A percentile compares a stretch with the other conserved stretches of the same genome.
Evolutionary conservation across 345 rosid species (phyloP).

Genomic region (Laguncularia racemosa): DNA sequence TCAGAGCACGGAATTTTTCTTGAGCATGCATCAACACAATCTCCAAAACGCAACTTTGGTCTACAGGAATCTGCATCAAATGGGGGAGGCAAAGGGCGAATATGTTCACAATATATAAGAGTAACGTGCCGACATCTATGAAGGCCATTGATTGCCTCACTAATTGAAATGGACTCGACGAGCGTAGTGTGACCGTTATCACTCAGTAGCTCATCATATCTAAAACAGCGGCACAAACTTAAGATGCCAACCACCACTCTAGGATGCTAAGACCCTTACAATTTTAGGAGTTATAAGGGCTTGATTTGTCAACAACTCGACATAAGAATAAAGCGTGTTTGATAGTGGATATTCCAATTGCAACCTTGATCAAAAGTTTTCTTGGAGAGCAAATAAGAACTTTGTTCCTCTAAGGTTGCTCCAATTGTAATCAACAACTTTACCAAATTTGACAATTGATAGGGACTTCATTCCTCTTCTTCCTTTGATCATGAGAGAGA

Average conservation of each 20-base stretch:
- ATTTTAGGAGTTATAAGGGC: too few species aligned
- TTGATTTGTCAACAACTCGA: too few species aligned
- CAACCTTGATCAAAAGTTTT: too few species aligned
- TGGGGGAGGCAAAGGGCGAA: conserved; percentile 22
- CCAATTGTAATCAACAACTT: too few species aligned
- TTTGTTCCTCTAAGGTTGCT: too few species aligned
- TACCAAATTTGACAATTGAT: too few species aligned
- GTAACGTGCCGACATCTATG: conserved; percentile 25
- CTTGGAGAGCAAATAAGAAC: too few species aligned
- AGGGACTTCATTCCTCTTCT: too few species aligned
- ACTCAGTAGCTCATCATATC: conserved; percentile 29
- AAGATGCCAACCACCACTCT: conserved; percentile 31
- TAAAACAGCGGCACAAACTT: conserved; percentile 18
- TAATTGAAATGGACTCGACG: conserved; percentile 24
- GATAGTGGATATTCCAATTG: too few species aligned
- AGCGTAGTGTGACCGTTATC: conserved; percentile 23
- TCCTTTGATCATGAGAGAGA: too few species aligned
- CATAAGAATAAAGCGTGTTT: too few species aligned
- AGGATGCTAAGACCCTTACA: conserved; percentile 34
- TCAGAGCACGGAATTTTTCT: too few species aligned
- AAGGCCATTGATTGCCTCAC: conserved; percentile 31
- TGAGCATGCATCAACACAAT: conserved; percentile 37
- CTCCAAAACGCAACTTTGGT: conserved; percentile 21
- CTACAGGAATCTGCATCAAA: conserved; percentile 4
- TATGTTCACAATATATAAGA: conserved; percentile 26